Conservation (phyloP, 1,139 yeast species). For the Yamadazyma blattariae region DNA sequence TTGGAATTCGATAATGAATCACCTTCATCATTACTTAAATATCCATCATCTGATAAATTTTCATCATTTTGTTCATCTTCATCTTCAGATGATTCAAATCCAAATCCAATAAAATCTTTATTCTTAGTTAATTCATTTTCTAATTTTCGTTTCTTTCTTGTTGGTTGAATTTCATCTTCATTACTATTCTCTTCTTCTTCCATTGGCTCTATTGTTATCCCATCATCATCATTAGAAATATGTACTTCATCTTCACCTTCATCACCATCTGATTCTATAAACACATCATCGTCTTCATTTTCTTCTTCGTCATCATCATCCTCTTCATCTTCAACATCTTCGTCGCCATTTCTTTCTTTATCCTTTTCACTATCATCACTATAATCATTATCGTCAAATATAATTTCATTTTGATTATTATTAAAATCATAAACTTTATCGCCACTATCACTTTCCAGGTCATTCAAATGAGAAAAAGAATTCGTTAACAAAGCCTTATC, state of each 20-base stretch:
- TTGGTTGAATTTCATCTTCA: constrained; percentile 7
- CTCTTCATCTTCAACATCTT: constrained; percentile 3
- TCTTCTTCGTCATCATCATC: constrained; percentile 4
- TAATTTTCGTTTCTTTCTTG: constrained; percentile 1
- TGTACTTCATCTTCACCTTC: constrained; percentile 11
- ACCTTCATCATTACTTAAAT: constrained; percentile 37
- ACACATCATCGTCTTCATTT: constrained; percentile 22
- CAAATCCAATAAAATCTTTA: constrained; percentile 57
- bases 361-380: neutral
- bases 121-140: constrained; percentile 43
- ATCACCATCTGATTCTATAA: constrained; percentile 36
- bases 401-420: constrained; percentile 5
- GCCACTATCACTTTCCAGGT: neutral
- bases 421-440: constrained; percentile 1
- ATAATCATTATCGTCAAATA: constrained; percentile 5
- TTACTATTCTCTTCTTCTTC: constrained; percentile 2
- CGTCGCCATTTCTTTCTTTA: too few relatives aligned
- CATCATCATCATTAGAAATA: constrained; percentile 20
- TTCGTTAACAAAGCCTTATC: constrained; percentile 4
- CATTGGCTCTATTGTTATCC: constrained; percentile 6
- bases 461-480: constrained; percentile 15
- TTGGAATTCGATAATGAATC: constrained; percentile 11
- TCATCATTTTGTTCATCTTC: constrained; percentile 30
- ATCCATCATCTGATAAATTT: constrained; percentile 34
- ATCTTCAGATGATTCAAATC: constrained; percentile 45